Evolutionary conservation across 495 filamentous ascomycete species (phyloP).

Genomic region (Thozetella sp.): DNA sequence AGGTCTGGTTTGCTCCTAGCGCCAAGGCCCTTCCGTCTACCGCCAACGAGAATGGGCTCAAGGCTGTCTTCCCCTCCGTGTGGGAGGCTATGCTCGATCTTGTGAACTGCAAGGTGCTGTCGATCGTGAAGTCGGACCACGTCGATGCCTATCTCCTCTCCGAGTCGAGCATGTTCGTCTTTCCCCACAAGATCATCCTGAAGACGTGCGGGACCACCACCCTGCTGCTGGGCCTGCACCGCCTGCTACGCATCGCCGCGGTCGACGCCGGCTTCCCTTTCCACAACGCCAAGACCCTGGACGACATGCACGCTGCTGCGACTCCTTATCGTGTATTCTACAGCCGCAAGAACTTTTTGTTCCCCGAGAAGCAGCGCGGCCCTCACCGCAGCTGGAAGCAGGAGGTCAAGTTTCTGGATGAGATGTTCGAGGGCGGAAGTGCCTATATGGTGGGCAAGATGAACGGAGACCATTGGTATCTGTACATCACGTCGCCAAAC

Average conservation of each 20-base stretch:
- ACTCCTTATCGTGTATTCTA: conserved; percentile 97
- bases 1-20: conserved; percentile 96
- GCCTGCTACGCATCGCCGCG: conserved; percentile 89
- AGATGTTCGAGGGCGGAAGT: conserved; percentile 87
- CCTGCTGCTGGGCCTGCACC: conserved; percentile 81
- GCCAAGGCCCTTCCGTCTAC: conserved; percentile 70
- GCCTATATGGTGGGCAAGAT: conserved; percentile 99
- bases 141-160: conserved; percentile 97
- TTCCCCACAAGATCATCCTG: conserved; percentile 96
- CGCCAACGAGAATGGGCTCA: conserved; percentile 76
- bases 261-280: conserved; percentile 83
- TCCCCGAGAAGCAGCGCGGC: conserved; percentile 90
- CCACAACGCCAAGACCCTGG: conserved; percentile 43
- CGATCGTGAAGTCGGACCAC: conserved; percentile 90
- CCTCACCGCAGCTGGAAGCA: conserved; percentile 98
- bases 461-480: conserved; percentile 99
- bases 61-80: conserved; percentile 76
- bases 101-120: conserved; percentile 98
- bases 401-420: conserved; percentile 89
- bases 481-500: conserved; percentile 91
- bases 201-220: conserved; percentile 99
- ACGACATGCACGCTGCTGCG: conserved; percentile 69
- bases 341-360: conserved; percentile 97
- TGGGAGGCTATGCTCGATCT: conserved; percentile 98
- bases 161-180: conserved; percentile 99